Base-by-base conservation (phyloP, 352 stramenopile species). In the Pythium pyrilobum region DNA sequence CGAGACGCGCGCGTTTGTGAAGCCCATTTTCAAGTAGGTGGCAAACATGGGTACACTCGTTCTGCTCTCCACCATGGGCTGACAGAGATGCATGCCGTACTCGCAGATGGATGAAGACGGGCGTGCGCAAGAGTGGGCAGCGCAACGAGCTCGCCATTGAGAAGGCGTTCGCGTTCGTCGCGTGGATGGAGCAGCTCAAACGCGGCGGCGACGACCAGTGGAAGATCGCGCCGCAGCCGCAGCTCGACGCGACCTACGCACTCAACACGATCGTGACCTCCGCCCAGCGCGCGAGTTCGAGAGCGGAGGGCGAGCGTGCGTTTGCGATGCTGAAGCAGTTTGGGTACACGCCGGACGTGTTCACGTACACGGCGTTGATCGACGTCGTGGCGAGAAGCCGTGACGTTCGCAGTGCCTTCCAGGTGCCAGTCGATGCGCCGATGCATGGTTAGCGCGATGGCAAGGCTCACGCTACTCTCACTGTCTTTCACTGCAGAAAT, bases 231-330 rank as follows among this genome's bases (percentile, higher is more conserved):
- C 40, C 45, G 23, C 64, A 84, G 34, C 49, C 63, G 6, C 43
- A 59, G 12, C 48, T 91, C 24, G 72, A 91, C 37, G 66, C 77
- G 7, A 87, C 65, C 25, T 87, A 88, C 48, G 80, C 80, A 16
- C 67, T 87, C 48, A 88, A 90, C 46, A 85, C 80, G 31, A 85
- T 90, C 39, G 69, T 90, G 7, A 87, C 77, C 7, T 70, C 80
- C 38, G 85, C 74, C 32, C 77, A 87, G 50, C 77, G 76, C 4
- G 74, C 67, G 4, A 71, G 76, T 10, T 80, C 70, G 27, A 59
- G 71, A 16, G 27, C 41, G 16, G 75, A 87, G 18, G 77, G 77
- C 4, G 60, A 74, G 51, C 74, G 80, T 48, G 80, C 77, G 4
- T 83, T 90, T 31, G 59, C 77, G 4, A 53, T 87, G 56, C 56